Evolutionary conservation across 2,329 filamentous ascomycete species (phyloP).

Genomic region (Colletotrichum falcatum): DNA sequence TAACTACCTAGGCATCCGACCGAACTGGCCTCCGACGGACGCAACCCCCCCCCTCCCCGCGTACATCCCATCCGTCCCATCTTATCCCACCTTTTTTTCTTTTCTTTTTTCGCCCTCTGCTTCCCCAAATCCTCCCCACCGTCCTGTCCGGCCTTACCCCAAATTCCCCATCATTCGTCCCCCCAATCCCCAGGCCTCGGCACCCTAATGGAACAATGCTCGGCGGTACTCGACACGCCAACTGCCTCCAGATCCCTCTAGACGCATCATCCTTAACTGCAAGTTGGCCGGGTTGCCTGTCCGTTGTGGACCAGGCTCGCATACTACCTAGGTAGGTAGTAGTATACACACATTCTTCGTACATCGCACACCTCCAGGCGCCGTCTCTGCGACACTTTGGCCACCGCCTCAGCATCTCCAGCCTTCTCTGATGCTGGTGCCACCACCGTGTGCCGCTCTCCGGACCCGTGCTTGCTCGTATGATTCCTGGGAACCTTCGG

Average conservation of each 20-base stretch:
- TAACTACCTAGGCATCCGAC: not conserved
- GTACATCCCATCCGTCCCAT: slow-evolving; percentile 24
- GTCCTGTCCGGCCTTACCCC: slow-evolving; percentile 25
- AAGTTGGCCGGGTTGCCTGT: slow-evolving; percentile 42
- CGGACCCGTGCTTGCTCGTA: slow-evolving; percentile 28
- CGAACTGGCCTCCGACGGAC: slow-evolving; percentile 15
- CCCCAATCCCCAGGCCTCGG: slow-evolving; percentile 38
- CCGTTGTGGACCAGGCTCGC: slow-evolving; percentile 32
- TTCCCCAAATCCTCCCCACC: not conserved
- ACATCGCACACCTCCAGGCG: slow-evolving; percentile 15
- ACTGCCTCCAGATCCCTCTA: slow-evolving; percentile 28
- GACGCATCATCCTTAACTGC: slow-evolving; percentile 34
- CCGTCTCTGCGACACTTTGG: slow-evolving; percentile 2
- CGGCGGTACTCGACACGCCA: slow-evolving; percentile 46
- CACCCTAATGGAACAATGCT: slow-evolving; percentile 46
- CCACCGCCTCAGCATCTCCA: slow-evolving; percentile 22
- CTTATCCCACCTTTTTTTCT: slow-evolving; percentile 19
- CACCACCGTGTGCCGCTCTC: slow-evolving; percentile 1
- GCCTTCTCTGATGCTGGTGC: slow-evolving; percentile 19
- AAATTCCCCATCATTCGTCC: slow-evolving; percentile 36
- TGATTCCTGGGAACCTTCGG: slow-evolving; percentile 26
- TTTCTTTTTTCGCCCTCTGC: slow-evolving; percentile 14
- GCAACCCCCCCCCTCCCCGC: slow-evolving; percentile 12
- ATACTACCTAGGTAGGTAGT: too few species aligned
- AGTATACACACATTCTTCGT: too few species aligned